Conservation (phyloP, 1,284 basidiomycete species). For the Afroboletus lepidellus region DNA sequence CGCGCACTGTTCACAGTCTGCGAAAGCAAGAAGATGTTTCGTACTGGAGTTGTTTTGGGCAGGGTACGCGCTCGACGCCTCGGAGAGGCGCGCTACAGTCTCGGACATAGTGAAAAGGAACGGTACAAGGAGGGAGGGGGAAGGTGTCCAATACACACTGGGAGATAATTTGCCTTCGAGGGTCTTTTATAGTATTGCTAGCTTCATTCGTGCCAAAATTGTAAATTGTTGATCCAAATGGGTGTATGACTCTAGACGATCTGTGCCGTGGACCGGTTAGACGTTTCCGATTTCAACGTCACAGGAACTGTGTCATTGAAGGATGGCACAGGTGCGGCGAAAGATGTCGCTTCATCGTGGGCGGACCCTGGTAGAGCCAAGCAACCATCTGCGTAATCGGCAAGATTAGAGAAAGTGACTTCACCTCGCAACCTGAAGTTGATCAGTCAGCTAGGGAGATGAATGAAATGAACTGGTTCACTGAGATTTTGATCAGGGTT, state of each 20-base stretch:
- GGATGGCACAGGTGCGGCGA: not conserved
- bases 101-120: constrained; percentile 20
- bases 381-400: constrained; percentile 16
- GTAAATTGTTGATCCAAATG: constrained; percentile 3
- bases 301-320: constrained; percentile 1
- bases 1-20: constrained; percentile 27
- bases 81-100: constrained; percentile 16
- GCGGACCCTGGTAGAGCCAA: constrained; percentile 1
- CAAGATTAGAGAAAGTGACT: constrained; percentile 1
- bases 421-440: constrained; percentile 6
- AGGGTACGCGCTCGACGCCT: constrained; percentile 13
- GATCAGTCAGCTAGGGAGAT: not conserved
- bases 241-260: not conserved
- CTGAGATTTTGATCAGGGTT: not conserved
- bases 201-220: constrained; percentile 2
- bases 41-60: constrained; percentile 5
- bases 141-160: not conserved
- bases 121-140: constrained; percentile 1
- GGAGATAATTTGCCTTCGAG: not conserved
- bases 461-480: constrained; percentile 10
- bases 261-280: constrained; percentile 4
- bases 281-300: constrained; percentile 3
- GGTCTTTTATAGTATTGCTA: constrained; percentile 25
- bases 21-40: constrained; percentile 17
- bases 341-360: not conserved